Evolutionary conservation across 1,139 yeast species (phyloP), one percentile per base, ranked within the genome.

Genomic region (Yamadazyma mexicana): DNA sequence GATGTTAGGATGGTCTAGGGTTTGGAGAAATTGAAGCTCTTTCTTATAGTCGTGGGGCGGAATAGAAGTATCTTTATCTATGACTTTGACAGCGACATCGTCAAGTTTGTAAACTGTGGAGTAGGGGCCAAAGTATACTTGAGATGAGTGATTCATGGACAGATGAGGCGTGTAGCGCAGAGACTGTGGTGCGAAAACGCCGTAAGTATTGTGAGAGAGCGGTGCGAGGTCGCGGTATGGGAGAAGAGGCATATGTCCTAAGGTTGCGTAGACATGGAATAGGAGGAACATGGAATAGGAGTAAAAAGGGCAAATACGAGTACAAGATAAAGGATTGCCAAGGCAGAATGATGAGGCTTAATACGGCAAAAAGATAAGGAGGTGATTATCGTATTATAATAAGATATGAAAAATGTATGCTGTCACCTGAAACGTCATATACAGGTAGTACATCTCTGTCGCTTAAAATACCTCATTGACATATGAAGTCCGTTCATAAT

Each of bases 31-130:
- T 11, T 40, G 35, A 26, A 70, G 55, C 48, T 72, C 77, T 34
- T 56, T 54, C n/a, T 49, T 39, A 29, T 68, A 56, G 41, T 65
- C 55, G 50, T 72, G 77, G 6, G 77, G 77, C 27, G 66, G 63
- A 20, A 58, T 41, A 28, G 52, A 46, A 29, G 69, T 54, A 48
- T 71, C 77, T 33, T 52, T 48, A 48, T 71, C 77, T 17, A 70
- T 69, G 10, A 65, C 57, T 43, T 72, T 72, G 35, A 72, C 52
- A 17, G 72, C 70, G 16, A 66, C 27, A 25, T 58, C 59, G 10
- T 36, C 49, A 6, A 64, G 64, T 31, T 49, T 48, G 44, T 64
- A 65, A 3, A 71, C 59, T 28, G 61, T 61, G n/a, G 73, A 62
- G 41, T 61, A 57, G 4, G 66, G 72, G 9, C 75, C 74, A 18